phyloP scores from a whole-genome alignment of 2,329 filamentous ascomycete species.

The Didymella pomorum region DNA sequence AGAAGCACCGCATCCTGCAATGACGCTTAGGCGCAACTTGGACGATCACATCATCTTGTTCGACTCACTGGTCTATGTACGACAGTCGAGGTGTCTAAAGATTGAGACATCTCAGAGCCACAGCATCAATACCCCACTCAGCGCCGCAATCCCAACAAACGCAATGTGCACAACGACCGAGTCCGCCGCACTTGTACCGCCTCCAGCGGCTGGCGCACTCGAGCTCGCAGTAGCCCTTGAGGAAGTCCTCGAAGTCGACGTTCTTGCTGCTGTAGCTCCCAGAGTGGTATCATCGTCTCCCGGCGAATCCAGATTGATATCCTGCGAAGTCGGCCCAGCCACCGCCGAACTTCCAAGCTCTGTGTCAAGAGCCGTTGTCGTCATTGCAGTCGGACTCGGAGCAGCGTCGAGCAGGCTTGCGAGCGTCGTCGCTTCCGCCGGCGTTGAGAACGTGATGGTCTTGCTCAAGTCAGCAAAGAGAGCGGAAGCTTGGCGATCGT shows the following conservation, averaged over 20 bases:
- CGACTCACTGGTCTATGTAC: background rate
- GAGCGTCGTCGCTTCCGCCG: conserved; percentile 20
- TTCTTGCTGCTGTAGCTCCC: background rate
- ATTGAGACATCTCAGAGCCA: background rate
- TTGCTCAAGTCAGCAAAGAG: conserved; percentile 22
- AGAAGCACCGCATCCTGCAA: background rate
- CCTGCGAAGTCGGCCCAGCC: conserved; percentile 2
- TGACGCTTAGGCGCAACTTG: background rate
- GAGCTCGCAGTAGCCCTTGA: conserved; percentile 2
- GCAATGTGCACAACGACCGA: background rate
- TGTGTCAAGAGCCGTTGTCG: conserved; percentile 1
- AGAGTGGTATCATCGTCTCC: background rate
- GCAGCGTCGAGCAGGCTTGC: conserved; percentile 9
- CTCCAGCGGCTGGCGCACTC: background rate
- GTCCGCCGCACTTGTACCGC: conserved; percentile 1
- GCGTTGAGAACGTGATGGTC: conserved; percentile 23
- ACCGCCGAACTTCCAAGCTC: conserved; percentile 1
- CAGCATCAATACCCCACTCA: conserved; percentile 6
- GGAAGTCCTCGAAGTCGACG: conserved; percentile 1
- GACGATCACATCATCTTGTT: accelerated
- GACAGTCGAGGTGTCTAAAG: background rate
- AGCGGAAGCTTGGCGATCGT: conserved; percentile 16
- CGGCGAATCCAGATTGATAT: background rate
- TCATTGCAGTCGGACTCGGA: conserved; percentile 9
- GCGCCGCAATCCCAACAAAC: background rate